phyloP scores from a whole-genome alignment of 2,329 filamentous ascomycete species.

The Xylariaceae sp. region DNA sequence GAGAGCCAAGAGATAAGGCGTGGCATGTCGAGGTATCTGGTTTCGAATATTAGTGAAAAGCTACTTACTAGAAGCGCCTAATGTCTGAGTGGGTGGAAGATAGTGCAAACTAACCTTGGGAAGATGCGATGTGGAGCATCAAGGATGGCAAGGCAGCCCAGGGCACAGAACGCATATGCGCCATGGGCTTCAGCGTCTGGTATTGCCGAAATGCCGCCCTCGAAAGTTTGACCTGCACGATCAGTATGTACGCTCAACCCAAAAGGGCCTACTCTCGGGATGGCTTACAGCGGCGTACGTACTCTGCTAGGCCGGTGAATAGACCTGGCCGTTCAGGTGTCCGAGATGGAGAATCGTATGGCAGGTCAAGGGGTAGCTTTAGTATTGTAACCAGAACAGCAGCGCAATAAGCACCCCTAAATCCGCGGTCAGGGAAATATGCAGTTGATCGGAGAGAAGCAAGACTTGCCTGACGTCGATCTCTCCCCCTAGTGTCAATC shows the following conservation, averaged over 20 bases:
- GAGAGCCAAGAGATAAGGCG: conserved; percentile 87
- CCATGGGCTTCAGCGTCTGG: conserved; percentile 93
- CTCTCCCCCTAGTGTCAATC: conserved; percentile 84
- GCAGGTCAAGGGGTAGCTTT: conserved; percentile 80
- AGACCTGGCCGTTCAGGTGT: conserved; percentile 69
- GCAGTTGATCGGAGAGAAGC: conserved; percentile 19
- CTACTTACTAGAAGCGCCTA: conserved; percentile 44
- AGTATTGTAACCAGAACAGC: conserved; percentile 84
- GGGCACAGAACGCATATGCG: conserved; percentile 92
- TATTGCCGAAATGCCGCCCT: conserved; percentile 88
- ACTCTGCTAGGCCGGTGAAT: conserved; percentile 76
- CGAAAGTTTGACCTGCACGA: conserved; percentile 81
- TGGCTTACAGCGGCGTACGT: conserved; percentile 77
- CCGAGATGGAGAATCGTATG: conserved; percentile 72
- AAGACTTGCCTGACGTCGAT: conserved; percentile 81
- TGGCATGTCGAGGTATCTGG: conserved; percentile 77
- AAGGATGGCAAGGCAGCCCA: conserved; percentile 87
- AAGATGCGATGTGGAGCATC: conserved; percentile 79
- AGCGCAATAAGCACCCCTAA: conserved; percentile 89
- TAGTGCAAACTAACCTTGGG: conserved; percentile 62
- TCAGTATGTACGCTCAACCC: conserved; percentile 34
- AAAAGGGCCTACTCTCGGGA: conserved; percentile 26
- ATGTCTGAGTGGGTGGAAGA: conserved; percentile 43
- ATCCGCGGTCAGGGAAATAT: conserved; percentile 33
- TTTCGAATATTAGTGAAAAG: conserved; percentile 32